Percentiles rank a stretch among this genome's conserved stretches.
Evolutionary conservation across 2,329 filamentous ascomycete genomes (phyloP).

Genomic region (Claviceps monticola): DNA sequence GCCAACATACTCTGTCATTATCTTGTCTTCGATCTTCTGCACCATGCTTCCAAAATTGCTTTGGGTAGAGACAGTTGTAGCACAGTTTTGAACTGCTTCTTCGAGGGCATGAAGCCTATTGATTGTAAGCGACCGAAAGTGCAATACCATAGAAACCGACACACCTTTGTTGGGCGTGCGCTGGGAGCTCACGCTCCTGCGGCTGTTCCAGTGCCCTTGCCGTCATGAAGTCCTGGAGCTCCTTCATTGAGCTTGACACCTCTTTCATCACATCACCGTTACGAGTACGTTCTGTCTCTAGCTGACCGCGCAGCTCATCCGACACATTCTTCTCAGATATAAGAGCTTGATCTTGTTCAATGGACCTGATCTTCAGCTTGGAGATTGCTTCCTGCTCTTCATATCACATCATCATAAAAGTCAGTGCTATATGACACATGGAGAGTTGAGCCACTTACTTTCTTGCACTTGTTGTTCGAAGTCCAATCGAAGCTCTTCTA

Average conservation of each 20-base stretch:
- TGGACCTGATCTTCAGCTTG: slow-evolving; percentile 10
- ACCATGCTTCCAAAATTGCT: background rate
- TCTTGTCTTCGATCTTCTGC: slow-evolving; percentile 1
- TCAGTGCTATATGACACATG: background rate
- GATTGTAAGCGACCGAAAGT: background rate
- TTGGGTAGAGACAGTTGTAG: background rate
- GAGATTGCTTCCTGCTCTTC: slow-evolving; percentile 15
- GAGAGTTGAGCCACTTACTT: slow-evolving; percentile 10
- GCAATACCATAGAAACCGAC: background rate
- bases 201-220: background rate
- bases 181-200: background rate
- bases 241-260: background rate
- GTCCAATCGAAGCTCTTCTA: slow-evolving; percentile 15
- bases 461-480: slow-evolving; percentile 10
- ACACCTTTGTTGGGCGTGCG: background rate
- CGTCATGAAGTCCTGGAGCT: background rate
- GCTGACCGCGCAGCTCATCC: background rate
- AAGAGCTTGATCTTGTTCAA: slow-evolving; percentile 10
- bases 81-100: background rate
- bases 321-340: slow-evolving; percentile 1
- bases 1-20: slow-evolving; percentile 2
- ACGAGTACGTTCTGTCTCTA: background rate
- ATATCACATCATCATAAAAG: background rate
- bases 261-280: background rate
- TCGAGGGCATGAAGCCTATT: slow-evolving; percentile 4